These are phyloP conservation scores for Thermothielavioides terrestris DNA, from an alignment of 495 filamentous ascomycete genomes.

Conservation along the genomic window DNA sequence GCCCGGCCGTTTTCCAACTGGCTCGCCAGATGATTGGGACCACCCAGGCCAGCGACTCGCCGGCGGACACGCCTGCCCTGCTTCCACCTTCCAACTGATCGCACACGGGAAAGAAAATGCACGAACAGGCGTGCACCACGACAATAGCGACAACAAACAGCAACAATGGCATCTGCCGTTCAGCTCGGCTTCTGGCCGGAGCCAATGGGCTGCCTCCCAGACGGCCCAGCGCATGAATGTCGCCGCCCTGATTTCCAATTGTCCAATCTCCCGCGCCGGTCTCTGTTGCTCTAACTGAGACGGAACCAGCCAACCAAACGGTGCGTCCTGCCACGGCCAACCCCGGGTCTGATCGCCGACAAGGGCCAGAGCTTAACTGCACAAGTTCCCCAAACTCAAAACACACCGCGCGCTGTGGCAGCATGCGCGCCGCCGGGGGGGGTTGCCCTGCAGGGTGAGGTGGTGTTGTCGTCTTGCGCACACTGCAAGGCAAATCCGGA, in stretches of 20 bases:
- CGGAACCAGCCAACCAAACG: not conserved
- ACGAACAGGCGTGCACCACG: slow-evolving; percentile 7
- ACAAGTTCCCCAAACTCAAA: not conserved
- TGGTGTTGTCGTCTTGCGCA: not conserved
- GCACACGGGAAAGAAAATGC: too few species aligned
- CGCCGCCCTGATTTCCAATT: slow-evolving; percentile 7
- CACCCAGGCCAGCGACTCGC: not conserved
- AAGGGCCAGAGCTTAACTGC: slow-evolving; percentile 4
- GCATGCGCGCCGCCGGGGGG: too few species aligned
- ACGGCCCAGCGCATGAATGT: not conserved
- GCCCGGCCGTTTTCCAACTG: too few species aligned
- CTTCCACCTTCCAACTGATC: too few species aligned
- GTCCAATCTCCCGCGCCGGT: slow-evolving; percentile 10
- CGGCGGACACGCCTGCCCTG: too few species aligned
- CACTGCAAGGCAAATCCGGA: not conserved
- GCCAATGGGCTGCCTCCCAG: slow-evolving; percentile 14
- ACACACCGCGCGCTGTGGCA: too few species aligned
- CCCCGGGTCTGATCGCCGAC: slow-evolving; percentile 14
- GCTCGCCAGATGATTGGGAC: not conserved
- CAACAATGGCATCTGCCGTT: not conserved
- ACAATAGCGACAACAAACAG: not conserved
- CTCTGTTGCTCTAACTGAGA: not conserved
- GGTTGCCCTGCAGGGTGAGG: not conserved
- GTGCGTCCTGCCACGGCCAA: too few species aligned
- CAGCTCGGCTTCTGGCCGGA: slow-evolving; percentile 1